Evolutionary conservation across 169 alveolate genomes (phyloP).

Genomic region (Plasmodium inui): DNA sequence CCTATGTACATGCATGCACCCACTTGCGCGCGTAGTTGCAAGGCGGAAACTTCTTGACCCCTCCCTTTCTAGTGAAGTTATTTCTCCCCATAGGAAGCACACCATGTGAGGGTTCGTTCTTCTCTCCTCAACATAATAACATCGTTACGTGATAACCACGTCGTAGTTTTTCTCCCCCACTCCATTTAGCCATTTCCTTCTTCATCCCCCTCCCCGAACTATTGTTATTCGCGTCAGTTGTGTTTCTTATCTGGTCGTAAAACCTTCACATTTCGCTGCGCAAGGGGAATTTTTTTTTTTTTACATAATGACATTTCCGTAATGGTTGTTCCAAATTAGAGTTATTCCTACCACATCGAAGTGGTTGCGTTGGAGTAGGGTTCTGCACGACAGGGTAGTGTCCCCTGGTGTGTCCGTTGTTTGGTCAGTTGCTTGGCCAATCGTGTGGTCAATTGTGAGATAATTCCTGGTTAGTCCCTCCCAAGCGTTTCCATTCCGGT

Average conservation of each 20-base stretch:
- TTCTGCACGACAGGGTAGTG: neutral
- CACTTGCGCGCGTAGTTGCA: neutral
- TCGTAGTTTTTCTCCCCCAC: neutral
- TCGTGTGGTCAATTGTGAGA: neutral
- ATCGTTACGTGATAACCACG: neutral
- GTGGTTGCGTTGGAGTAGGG: neutral
- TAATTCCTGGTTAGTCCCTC: neutral
- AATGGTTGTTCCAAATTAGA: neutral
- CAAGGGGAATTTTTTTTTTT: neutral
- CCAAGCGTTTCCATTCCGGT: neutral
- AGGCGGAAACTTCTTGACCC: neutral
- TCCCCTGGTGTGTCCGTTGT: neutral
- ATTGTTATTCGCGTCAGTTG: neutral
- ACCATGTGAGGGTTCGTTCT: neutral
- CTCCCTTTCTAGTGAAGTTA: neutral
- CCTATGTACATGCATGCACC: neutral
- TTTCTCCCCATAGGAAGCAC: neutral
- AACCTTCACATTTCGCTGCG: neutral
- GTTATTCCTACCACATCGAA: neutral
- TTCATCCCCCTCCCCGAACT: neutral
- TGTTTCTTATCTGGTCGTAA: neutral
- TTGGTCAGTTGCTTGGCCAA: neutral
- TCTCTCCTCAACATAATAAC: neutral
- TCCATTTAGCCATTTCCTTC: neutral
- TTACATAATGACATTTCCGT: neutral